Conservation (phyloP, 2,329 filamentous ascomycete species). For the Aaosphaeria pasadenensis region DNA sequence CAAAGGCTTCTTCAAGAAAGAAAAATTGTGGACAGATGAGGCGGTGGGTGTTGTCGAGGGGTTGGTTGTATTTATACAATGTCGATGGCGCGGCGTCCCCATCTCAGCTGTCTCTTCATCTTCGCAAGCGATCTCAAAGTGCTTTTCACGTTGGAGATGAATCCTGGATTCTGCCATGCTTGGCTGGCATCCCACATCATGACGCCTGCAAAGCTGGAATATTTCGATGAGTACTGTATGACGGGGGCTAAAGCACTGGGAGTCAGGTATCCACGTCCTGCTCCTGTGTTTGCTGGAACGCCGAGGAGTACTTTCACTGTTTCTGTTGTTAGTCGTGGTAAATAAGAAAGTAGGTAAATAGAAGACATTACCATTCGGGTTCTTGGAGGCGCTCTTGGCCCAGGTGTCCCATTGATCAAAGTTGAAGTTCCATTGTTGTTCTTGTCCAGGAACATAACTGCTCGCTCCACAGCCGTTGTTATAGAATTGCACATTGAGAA, state of each 20-base stretch:
- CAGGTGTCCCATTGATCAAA: slow-evolving; percentile 63
- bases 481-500: slow-evolving; percentile 64
- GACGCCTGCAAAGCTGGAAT: slow-evolving; percentile 5
- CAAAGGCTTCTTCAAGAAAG: too few species aligned
- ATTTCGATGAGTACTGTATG: slow-evolving; percentile 54
- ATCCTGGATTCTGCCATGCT: slow-evolving; percentile 37
- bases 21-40: too few species aligned
- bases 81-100: background rate
- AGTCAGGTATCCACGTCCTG: slow-evolving; percentile 54
- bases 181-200: slow-evolving; percentile 18
- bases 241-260: slow-evolving; percentile 48
- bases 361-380: slow-evolving; percentile 25
- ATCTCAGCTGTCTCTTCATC: background rate
- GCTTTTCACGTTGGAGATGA: slow-evolving; percentile 99
- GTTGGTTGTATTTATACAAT: too few species aligned
- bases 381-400: slow-evolving; percentile 57
- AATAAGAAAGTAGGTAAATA: too few species aligned
- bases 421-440: slow-evolving; percentile 52
- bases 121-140: slow-evolving; percentile 64
- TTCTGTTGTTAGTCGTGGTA: slow-evolving; percentile 44
- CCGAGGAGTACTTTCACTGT: slow-evolving; percentile 60
- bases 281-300: slow-evolving; percentile 52
- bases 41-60: too few species aligned
- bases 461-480: slow-evolving; percentile 62
- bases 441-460: background rate